These are phyloP conservation scores for Rhizophora apiculata DNA, from an alignment of 345 rosid species.

Conservation along the genomic window DNA sequence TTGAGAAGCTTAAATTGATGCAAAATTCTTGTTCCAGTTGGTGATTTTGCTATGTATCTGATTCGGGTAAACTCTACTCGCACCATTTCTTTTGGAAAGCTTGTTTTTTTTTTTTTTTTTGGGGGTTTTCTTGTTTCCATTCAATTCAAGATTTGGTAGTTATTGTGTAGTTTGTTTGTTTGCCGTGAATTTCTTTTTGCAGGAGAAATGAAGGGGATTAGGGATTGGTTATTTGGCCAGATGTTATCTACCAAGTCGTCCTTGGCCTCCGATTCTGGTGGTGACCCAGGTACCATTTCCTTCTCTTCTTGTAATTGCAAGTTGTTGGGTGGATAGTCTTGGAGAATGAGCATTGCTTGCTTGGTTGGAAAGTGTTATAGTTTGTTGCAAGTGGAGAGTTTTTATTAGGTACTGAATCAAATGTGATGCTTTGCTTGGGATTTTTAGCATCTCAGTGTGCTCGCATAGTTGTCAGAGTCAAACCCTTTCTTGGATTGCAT, in stretches of 20 bases:
- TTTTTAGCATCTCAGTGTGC: too few species aligned
- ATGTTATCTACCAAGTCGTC: conserved; percentile 38
- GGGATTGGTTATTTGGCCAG: conserved; percentile 70
- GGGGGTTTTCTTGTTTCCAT: background rate
- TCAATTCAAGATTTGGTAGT: background rate
- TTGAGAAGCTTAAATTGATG: too few species aligned
- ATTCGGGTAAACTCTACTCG: background rate
- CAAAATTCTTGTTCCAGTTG: too few species aligned
- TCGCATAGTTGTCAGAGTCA: background rate
- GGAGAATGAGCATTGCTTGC: too few species aligned
- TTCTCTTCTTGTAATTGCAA: background rate
- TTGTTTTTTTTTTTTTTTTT: background rate
- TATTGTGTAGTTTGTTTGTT: background rate
- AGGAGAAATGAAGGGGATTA: conserved; percentile 64
- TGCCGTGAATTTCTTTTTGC: conserved; percentile 8
- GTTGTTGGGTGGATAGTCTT: too few species aligned
- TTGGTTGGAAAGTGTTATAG: too few species aligned
- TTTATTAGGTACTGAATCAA: too few species aligned
- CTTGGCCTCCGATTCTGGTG: conserved; percentile 45
- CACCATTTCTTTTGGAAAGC: background rate
- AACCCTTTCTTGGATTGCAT: too few species aligned
- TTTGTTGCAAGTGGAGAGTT: too few species aligned
- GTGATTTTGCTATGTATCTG: background rate
- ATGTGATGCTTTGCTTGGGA: too few species aligned
- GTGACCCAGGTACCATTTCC: conserved; percentile 41